These are phyloP conservation scores for Yamadazyma aaseri DNA, from an alignment of 1,139 yeast genomes.

Conservation along the genomic window DNA sequence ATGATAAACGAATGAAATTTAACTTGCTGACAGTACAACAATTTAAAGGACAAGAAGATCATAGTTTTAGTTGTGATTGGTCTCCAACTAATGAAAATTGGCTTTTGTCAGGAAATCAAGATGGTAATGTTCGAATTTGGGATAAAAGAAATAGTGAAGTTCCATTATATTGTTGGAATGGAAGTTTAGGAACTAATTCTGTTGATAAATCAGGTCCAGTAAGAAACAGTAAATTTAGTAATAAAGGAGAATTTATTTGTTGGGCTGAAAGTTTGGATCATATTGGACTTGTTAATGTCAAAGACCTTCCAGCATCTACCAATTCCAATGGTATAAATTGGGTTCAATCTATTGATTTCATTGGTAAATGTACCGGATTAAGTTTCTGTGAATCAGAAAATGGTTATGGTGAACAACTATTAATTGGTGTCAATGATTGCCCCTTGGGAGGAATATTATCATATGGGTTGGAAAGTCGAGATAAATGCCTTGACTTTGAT, in stretches of 20 bases:
- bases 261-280: slow-evolving; percentile 66
- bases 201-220: slow-evolving; percentile 43
- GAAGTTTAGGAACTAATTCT: slow-evolving; percentile 29
- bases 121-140: slow-evolving; percentile 55
- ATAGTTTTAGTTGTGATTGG: slow-evolving; percentile 65
- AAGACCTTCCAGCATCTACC: slow-evolving; percentile 28
- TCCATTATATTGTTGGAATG: slow-evolving; percentile 33
- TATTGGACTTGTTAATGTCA: slow-evolving; percentile 47
- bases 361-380: slow-evolving; percentile 61
- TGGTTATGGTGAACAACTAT: slow-evolving; percentile 47
- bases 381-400: slow-evolving; percentile 46
- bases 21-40: slow-evolving; percentile 7
- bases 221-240: slow-evolving; percentile 52
- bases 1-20: slow-evolving; percentile 38
- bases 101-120: slow-evolving; percentile 61
- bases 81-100: slow-evolving; percentile 38
- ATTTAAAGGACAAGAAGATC: slow-evolving; percentile 52
- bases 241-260: slow-evolving; percentile 43
- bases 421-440: slow-evolving; percentile 55
- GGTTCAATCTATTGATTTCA: slow-evolving; percentile 51
- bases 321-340: slow-evolving; percentile 19
- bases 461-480: slow-evolving; percentile 39
- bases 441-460: slow-evolving; percentile 59
- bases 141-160: slow-evolving; percentile 39
- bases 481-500: slow-evolving; percentile 42